These are phyloP conservation scores for Exsudoporus floridanus DNA, from an alignment of 1,284 basidiomycete genomes.

Conservation along the genomic window DNA sequence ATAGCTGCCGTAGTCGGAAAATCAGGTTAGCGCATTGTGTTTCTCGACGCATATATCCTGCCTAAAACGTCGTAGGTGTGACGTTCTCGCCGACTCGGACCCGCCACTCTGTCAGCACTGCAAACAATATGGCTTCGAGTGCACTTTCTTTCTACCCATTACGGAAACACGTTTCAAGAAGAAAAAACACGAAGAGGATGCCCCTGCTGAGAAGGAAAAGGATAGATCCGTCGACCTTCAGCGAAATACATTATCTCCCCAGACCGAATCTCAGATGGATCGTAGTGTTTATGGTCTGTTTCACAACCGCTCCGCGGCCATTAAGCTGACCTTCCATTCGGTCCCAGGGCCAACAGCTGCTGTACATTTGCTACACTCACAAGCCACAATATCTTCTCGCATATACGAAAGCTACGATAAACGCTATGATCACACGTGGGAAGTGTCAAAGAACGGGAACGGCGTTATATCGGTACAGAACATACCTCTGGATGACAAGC, in stretches of 20 bases:
- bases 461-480: constrained; percentile 87
- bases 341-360: constrained; percentile 78
- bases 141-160: constrained; percentile 96
- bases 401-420: constrained; percentile 87
- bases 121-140: constrained; percentile 87
- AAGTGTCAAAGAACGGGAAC: constrained; percentile 78
- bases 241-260: constrained; percentile 37
- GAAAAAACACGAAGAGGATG: constrained; percentile 76
- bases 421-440: constrained; percentile 81
- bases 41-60: constrained; percentile 15
- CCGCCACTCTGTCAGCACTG: constrained; percentile 83
- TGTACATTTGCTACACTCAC: constrained; percentile 86
- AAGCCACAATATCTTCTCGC: constrained; percentile 77
- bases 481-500: constrained; percentile 52
- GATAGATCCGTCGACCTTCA: constrained; percentile 30
- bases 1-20: constrained; percentile 91
- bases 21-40: constrained; percentile 56
- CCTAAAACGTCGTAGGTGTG: constrained; percentile 54
- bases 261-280: constrained; percentile 45
- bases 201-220: constrained; percentile 46
- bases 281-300: constrained; percentile 62
- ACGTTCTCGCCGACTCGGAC: constrained; percentile 70
- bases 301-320: constrained; percentile 1
- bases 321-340: constrained; percentile 10
- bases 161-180: constrained; percentile 98